Evolutionary conservation across 202 grass and related monocot genomes (phyloP).

Genomic region (Eragrostis tef): DNA sequence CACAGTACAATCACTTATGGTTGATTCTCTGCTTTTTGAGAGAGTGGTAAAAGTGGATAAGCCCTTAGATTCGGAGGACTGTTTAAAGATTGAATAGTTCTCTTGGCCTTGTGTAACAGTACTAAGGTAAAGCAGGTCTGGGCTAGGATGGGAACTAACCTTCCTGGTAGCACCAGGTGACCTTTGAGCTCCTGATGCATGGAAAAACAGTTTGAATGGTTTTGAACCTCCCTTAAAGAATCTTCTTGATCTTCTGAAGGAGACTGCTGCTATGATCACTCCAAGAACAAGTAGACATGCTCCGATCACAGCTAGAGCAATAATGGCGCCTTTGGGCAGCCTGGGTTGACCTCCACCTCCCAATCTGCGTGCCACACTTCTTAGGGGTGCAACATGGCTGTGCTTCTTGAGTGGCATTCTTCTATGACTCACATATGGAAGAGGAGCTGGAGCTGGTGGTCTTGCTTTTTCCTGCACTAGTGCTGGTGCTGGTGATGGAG

Average conservation of each 20-base stretch:
- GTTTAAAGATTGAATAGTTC: constrained; percentile 17
- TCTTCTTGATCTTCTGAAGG: constrained; percentile 43
- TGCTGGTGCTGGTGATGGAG: background rate
- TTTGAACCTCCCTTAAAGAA: constrained; percentile 35
- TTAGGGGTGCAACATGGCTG: constrained; percentile 26
- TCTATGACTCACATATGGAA: constrained; percentile 10
- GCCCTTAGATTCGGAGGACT: constrained; percentile 36
- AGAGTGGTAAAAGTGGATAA: constrained; percentile 36
- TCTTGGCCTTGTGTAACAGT: constrained; percentile 48
- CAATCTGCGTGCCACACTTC: constrained; percentile 14
- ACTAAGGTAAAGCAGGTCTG: constrained; percentile 51
- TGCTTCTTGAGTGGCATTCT: constrained; percentile 12
- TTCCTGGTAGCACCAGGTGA: constrained; percentile 55
- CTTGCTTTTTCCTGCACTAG: constrained; percentile 27
- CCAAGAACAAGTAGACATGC: constrained; percentile 41
- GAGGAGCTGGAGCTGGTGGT: constrained; percentile 36
- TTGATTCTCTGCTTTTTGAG: constrained; percentile 34
- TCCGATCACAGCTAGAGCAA: constrained; percentile 30
- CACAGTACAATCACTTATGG: constrained; percentile 26
- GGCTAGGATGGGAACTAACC: constrained; percentile 72
- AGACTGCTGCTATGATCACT: constrained; percentile 34
- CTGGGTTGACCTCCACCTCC: constrained; percentile 22
- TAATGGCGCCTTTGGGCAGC: background rate
- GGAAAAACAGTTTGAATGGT: constrained; percentile 30
- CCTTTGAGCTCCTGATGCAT: constrained; percentile 43